Base-by-base conservation (phyloP, 1,284 basidiomycete genomes). In the Trichosporon ovoides region DNA sequence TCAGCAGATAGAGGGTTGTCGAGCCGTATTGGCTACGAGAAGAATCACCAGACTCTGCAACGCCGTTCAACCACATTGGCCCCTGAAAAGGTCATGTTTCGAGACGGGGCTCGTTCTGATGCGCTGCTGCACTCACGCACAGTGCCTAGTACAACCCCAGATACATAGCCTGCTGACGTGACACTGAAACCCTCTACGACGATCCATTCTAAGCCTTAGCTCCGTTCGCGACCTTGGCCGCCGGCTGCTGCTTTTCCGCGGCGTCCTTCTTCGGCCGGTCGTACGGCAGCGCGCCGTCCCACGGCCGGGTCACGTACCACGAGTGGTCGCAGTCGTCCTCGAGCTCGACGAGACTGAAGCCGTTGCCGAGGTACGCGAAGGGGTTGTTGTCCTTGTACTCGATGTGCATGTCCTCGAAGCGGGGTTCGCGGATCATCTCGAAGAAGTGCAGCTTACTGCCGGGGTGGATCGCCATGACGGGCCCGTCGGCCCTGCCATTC, bases 381-480 rank as follows among this genome's bases (percentile, higher is more conserved):
- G 63, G 60, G 49, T 68, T 70, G 12, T 56, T 58, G 20, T 57
- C 38, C 18, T 65, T 59, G 53, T 68, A 62, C 53, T 65, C 58
- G 48, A 64, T 71, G 7, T 68, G 61, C 57, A 57, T 73, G 55
- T 74, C 72, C 57, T 74, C 72, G 64, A 68, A 74, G 5, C 71
- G 64, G 0, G 69, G 69, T 37, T 67, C 20, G 12, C 57, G 56
- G 51, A 66, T 56, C 57, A 70, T 62, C 54, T 70, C 66, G 37
- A 69, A 66, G 55, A 69, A 62, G 28, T 66, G 62, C 49, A 62
- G 46, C 43, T 63, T 55, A 43, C 56, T 57, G 6, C 65, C 65
- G 2, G 66, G 61, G 52, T 62, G 66, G 43, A 67, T 64, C 34
- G 63, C 61, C 33, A 60, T 53, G 59, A 58, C 52, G 46, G 56